Base-by-base conservation (phyloP, 1,284 basidiomycete genomes). In the Taiwanofungus camphoratus region DNA sequence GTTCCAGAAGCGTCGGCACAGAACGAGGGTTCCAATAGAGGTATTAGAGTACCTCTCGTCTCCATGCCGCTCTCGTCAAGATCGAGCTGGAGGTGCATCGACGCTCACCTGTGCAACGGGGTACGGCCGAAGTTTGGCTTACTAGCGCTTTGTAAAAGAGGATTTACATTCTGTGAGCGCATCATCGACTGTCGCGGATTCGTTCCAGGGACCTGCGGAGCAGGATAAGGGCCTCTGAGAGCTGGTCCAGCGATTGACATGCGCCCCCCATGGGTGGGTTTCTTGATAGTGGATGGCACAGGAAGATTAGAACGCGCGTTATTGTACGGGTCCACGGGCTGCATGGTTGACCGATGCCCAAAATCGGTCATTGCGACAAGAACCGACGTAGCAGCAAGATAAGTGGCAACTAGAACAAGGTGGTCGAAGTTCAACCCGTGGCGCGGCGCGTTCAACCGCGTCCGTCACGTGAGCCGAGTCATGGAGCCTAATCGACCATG, bases 211-310 rank as follows among this genome's bases (percentile, higher is more conserved):
- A 45, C 53, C 53, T 38, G 60, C 46, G 45, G 60, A 23, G 71
- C 60, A 19, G 68, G 69, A 55, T 74, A 75, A 27, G 73, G 77
- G 13, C 73, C 69, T 34, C 83, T 77, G 20, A 75, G 59, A 21
- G 82, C 75, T 32, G 79, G 77, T 5, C 84, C 82, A 19, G 79
- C 77, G 35, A 87, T 65, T 26, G 86, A 88, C 74, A 84, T 76
- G 35, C 85, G 74, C 49, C 71, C 65, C 8, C 44, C 44, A 21
- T 59, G 60, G 5, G 62, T 55, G 20, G 74, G 68, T 60, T 86
- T 88, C 68, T 85, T 88, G 45, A 74, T 63, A 1, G 85, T 82
- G 1, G 82, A 76, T 5, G 85, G 77, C 8, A 68, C 52, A 8
- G 68, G 67, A 29, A 71, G 58, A 15, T 57, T 52, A 1, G 65